Percentiles rank a stretch among this genome's conserved stretches.
These are phyloP conservation scores for Berkeleyomyces basicola DNA, from an alignment of 2,329 filamentous ascomycete genomes.

Conservation along the genomic window DNA sequence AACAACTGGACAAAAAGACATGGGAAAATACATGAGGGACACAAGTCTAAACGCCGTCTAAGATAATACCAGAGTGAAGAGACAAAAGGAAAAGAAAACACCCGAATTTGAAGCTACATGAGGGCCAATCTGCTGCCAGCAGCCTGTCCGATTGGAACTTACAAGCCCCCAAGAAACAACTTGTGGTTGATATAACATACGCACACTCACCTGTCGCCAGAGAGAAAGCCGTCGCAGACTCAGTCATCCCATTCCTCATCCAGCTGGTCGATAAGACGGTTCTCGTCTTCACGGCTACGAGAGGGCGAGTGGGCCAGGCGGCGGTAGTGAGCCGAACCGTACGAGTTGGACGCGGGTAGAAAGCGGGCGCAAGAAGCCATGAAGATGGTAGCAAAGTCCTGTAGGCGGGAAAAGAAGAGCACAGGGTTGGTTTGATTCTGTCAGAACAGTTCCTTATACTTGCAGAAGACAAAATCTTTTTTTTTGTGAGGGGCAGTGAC, in stretches of 20 bases:
- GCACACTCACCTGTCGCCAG: background rate
- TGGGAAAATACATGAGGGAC: background rate
- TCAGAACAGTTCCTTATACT: background rate
- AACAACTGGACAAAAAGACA: background rate
- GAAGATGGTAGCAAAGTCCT: conserved; percentile 51
- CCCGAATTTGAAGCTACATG: background rate
- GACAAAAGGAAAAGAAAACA: background rate
- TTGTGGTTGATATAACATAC: no score
- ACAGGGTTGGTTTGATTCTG: background rate
- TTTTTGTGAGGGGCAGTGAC: background rate
- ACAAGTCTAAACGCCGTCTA: background rate
- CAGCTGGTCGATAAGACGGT: conserved; percentile 82
- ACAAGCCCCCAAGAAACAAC: background rate
- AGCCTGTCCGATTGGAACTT: no score
- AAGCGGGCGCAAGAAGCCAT: conserved; percentile 53
- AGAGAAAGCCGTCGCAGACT: background rate
- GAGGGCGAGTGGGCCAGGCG: conserved; percentile 40
- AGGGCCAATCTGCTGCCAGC: background rate
- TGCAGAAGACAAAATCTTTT: no score
- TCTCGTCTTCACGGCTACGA: conserved; percentile 60
- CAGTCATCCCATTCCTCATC: conserved; percentile 94
- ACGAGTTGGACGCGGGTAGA: conserved; percentile 31
- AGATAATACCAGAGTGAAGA: background rate
- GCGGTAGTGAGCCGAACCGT: conserved; percentile 43
- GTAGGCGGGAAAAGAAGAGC: conserved; percentile 1